Evolutionary conservation across 768 basidiomycete species (phyloP).

Genomic region (Galerina marginata): DNA sequence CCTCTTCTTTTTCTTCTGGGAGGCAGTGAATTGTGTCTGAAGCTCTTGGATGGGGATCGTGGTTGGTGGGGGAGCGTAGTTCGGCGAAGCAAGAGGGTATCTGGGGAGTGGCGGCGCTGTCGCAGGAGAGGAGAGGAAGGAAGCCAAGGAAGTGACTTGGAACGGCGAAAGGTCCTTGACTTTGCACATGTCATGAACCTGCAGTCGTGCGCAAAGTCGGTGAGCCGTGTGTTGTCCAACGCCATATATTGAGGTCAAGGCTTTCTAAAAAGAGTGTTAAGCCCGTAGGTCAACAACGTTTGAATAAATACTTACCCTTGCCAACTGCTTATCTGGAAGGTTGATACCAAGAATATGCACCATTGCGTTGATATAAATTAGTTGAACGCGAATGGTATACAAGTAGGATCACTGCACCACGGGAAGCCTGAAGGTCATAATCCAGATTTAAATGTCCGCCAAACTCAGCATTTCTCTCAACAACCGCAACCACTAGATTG

Average conservation of each 20-base stretch:
- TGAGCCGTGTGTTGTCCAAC: constrained; percentile 77
- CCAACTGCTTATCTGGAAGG: constrained; percentile 75
- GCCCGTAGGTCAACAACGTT: neutral
- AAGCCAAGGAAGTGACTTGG: constrained; percentile 91
- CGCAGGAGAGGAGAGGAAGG: constrained; percentile 89
- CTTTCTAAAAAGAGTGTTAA: constrained; percentile 59
- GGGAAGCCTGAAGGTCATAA: neutral
- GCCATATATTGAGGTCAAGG: constrained; percentile 91
- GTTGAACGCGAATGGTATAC: neutral
- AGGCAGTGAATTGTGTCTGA: constrained; percentile 44
- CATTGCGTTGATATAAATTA: constrained; percentile 44
- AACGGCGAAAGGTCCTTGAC: constrained; percentile 82
- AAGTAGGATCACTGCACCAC: no score
- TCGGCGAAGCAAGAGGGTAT: constrained; percentile 65
- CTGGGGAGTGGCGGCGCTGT: constrained; percentile 72
- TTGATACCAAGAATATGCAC: constrained; percentile 89
- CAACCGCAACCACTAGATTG: constrained; percentile 11
- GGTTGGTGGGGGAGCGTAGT: constrained; percentile 55
- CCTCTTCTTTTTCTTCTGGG: constrained; percentile 36
- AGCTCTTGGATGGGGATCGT: constrained; percentile 44
- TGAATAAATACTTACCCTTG: constrained; percentile 60
- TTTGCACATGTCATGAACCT: constrained; percentile 86
- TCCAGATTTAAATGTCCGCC: constrained; percentile 36
- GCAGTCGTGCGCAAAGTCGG: constrained; percentile 88
- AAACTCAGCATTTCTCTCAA: constrained; percentile 17